Evolutionary conservation across 768 basidiomycete species (phyloP).

Genomic region (Leccinum subtestaceum): DNA sequence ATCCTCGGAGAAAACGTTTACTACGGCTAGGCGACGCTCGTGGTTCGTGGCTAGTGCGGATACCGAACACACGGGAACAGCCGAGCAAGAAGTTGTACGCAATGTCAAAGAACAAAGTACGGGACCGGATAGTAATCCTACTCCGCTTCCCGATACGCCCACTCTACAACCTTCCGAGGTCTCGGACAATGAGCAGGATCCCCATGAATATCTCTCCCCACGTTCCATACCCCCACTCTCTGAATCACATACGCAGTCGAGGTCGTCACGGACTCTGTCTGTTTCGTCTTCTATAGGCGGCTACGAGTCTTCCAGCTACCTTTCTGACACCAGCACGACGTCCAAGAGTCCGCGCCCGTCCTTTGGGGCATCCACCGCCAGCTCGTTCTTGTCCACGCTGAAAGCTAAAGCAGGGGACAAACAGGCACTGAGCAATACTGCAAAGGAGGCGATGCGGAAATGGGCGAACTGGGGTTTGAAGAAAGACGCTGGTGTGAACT

Average conservation of each 20-base stretch:
- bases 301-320: constrained; percentile 28
- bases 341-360: constrained; percentile 43
- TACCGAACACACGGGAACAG: constrained; percentile 32
- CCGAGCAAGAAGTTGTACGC: constrained; percentile 21
- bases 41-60: constrained; percentile 54
- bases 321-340: constrained; percentile 32
- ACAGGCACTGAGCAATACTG: constrained; percentile 79
- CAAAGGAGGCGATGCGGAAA: constrained; percentile 87
- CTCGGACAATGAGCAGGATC: constrained; percentile 23
- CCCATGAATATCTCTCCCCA: constrained; percentile 21
- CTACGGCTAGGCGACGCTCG: constrained; percentile 42
- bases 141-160: constrained; percentile 8
- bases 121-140: constrained; percentile 37
- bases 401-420: constrained; percentile 80
- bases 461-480: constrained; percentile 76
- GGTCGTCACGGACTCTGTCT: constrained; percentile 36
- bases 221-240: constrained; percentile 50
- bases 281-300: constrained; percentile 34
- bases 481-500: constrained; percentile 43
- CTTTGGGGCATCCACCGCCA: constrained; percentile 30
- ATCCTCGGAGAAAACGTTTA: constrained; percentile 24
- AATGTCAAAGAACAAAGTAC: constrained; percentile 28
- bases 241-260: constrained; percentile 9
- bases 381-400: constrained; percentile 75
- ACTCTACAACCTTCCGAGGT: constrained; percentile 5